phyloP scores from a whole-genome alignment of 352 stramenopile genomes.

The Pythium aristosporum region DNA sequence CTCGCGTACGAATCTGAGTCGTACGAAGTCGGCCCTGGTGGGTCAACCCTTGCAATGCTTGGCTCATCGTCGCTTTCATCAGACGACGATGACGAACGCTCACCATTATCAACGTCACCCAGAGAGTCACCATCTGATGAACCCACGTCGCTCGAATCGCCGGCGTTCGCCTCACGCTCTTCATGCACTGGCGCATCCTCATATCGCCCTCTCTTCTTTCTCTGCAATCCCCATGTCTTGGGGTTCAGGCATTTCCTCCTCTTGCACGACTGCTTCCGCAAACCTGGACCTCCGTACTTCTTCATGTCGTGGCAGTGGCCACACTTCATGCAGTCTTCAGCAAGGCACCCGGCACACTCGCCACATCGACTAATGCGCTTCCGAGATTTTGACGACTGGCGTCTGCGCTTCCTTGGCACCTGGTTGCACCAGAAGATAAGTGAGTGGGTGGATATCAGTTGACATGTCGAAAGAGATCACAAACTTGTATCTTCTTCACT shows the following conservation, averaged over 20 bases:
- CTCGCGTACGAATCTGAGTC: slow-evolving; percentile 24
- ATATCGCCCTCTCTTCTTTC: slow-evolving; percentile 16
- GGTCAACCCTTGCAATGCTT: not conserved
- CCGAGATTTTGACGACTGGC: slow-evolving; percentile 39
- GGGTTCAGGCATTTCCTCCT: slow-evolving; percentile 81
- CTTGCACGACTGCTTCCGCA: slow-evolving; percentile 89
- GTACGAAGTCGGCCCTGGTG: not conserved
- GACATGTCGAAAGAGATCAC: not conserved
- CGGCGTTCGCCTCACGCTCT: slow-evolving; percentile 5
- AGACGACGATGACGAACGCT: slow-evolving; percentile 9
- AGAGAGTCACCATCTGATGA: slow-evolving; percentile 18
- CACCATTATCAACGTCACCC: slow-evolving; percentile 1
- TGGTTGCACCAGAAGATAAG: not conserved
- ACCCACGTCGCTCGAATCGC: slow-evolving; percentile 15
- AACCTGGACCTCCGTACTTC: slow-evolving; percentile 82
- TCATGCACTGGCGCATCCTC: slow-evolving; percentile 4
- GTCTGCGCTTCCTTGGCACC: slow-evolving; percentile 36
- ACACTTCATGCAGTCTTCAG: slow-evolving; percentile 85
- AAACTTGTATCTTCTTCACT: not conserved
- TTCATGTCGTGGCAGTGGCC: slow-evolving; percentile 90
- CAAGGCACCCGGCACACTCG: slow-evolving; percentile 72
- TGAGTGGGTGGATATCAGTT: not conserved
- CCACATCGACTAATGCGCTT: slow-evolving; percentile 79
- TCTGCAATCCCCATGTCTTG: slow-evolving; percentile 47
- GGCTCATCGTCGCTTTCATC: slow-evolving; percentile 17